These are phyloP conservation scores for Camillea tinctor DNA, from an alignment of 2,329 filamentous ascomycete genomes.

Conservation along the genomic window DNA sequence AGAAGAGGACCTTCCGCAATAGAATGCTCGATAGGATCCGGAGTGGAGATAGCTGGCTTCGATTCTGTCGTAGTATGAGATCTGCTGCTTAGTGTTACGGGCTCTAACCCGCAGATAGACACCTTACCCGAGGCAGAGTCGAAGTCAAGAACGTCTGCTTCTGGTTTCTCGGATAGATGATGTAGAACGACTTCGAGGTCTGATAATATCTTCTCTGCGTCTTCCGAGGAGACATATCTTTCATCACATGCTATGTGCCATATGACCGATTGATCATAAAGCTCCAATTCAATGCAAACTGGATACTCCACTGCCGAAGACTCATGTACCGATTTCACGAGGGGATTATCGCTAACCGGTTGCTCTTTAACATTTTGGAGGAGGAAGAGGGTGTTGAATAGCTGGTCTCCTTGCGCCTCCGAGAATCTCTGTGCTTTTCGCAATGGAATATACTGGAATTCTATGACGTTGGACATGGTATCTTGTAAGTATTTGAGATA, in stretches of 20 bases:
- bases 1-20: constrained; percentile 40
- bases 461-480: constrained; percentile 62
- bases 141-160: constrained; percentile 55
- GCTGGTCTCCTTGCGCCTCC: constrained; percentile 24
- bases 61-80: background rate
- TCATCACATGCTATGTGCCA: constrained; percentile 74
- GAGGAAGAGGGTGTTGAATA: constrained; percentile 59
- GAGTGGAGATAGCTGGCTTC: background rate
- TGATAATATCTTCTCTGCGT: constrained; percentile 51
- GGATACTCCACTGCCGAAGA: constrained; percentile 75
- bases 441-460: constrained; percentile 75
- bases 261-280: constrained; percentile 50
- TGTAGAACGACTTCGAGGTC: constrained; percentile 59
- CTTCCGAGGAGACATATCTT: constrained; percentile 46
- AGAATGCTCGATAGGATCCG: constrained; percentile 33
- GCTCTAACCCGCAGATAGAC: constrained; percentile 64
- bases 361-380: constrained; percentile 41
- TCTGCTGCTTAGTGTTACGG: constrained; percentile 33
- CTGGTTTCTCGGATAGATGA: constrained; percentile 50
- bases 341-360: constrained; percentile 6
- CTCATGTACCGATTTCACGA: constrained; percentile 65
- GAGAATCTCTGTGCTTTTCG: constrained; percentile 62
- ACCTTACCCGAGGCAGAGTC: constrained; percentile 41
- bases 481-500: constrained; percentile 75
- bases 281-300: constrained; percentile 78